These are phyloP conservation scores for Debaryomyces nepalensis DNA, from an alignment of 1,139 yeast species.

Conservation along the genomic window DNA sequence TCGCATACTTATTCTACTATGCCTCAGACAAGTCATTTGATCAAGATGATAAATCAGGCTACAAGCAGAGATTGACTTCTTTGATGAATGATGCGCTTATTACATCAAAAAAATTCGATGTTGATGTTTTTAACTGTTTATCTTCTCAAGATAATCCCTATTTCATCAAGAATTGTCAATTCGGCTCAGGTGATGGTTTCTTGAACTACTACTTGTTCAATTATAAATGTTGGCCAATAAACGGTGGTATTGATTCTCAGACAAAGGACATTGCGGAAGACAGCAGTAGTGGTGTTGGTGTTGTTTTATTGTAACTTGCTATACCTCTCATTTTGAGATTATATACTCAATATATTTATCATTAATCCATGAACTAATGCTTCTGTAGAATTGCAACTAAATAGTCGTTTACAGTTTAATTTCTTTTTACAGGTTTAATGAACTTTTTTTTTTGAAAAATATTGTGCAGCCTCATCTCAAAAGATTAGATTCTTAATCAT, in stretches of 20 bases:
- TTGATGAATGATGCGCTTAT: conserved; percentile 79
- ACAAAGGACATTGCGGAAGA: conserved; percentile 55
- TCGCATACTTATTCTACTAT: conserved; percentile 89
- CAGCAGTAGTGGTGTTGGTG: conserved; percentile 82
- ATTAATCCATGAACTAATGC: no score
- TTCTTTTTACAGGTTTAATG: neutral
- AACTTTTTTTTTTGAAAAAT: conserved; percentile 9
- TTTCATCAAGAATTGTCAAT: conserved; percentile 80
- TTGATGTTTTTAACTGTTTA: conserved; percentile 93
- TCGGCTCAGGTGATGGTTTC: conserved; percentile 93
- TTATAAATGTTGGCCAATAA: conserved; percentile 78
- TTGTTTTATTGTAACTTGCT: conserved; percentile 65
- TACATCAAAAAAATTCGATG: conserved; percentile 65
- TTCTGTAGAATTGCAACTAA: no score
- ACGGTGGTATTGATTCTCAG: conserved; percentile 72
- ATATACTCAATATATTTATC: neutral
- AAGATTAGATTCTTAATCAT: neutral
- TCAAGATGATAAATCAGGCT: conserved; percentile 31
- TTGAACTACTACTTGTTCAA: conserved; percentile 91
- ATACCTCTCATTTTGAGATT: neutral
- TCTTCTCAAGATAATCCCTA: conserved; percentile 87
- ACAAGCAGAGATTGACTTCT: conserved; percentile 61
- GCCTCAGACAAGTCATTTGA: conserved; percentile 66
- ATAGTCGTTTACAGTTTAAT: conserved; percentile 3
- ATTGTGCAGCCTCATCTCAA: conserved; percentile 15